Percentiles rank a stretch among this genome's conserved stretches.
phyloP scores from a whole-genome alignment of 345 rosid species.

The Stellera chamaejasme region DNA sequence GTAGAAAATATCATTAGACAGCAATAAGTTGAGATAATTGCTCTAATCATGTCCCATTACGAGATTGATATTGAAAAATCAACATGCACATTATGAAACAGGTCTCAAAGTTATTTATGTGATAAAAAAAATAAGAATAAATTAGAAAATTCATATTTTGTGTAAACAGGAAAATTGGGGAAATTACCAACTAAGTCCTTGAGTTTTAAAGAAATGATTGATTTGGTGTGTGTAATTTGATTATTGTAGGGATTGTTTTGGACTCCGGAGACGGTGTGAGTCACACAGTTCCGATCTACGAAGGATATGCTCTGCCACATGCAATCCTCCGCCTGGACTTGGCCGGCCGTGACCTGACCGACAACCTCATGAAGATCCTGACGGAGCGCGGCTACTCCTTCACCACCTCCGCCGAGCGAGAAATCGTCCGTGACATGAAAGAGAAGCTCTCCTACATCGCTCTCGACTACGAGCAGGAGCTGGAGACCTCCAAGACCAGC shows the following conservation, averaged over 20 bases:
- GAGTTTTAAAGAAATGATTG: too few species aligned
- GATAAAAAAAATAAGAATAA: too few species aligned
- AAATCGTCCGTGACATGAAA: conserved; percentile 60
- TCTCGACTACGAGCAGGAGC: conserved; percentile 64
- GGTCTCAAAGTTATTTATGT: too few species aligned
- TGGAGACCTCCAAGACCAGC: conserved; percentile 51
- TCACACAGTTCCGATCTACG: conserved; percentile 58
- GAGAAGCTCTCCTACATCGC: conserved; percentile 63
- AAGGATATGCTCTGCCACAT: conserved; percentile 60
- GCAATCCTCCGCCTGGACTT: conserved; percentile 57
- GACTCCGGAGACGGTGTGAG: conserved; percentile 71
- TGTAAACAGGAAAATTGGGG: too few species aligned
- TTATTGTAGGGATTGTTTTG: conserved; percentile 43
- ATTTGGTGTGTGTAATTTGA: conserved; percentile 5
- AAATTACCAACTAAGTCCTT: too few species aligned
- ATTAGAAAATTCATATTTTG: too few species aligned
- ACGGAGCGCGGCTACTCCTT: conserved; percentile 63
- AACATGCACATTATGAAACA: too few species aligned
- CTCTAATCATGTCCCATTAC: too few species aligned
- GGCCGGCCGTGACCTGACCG: conserved; percentile 53
- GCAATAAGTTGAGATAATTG: too few species aligned
- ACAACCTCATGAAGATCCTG: conserved; percentile 55
- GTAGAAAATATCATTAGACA: too few species aligned
- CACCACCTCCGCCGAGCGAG: conserved; percentile 74
- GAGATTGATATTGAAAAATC: too few species aligned